These are phyloP conservation scores for Dillenia turbinata DNA, from an alignment of 164 flowering plant genomes.

Conservation along the genomic window DNA sequence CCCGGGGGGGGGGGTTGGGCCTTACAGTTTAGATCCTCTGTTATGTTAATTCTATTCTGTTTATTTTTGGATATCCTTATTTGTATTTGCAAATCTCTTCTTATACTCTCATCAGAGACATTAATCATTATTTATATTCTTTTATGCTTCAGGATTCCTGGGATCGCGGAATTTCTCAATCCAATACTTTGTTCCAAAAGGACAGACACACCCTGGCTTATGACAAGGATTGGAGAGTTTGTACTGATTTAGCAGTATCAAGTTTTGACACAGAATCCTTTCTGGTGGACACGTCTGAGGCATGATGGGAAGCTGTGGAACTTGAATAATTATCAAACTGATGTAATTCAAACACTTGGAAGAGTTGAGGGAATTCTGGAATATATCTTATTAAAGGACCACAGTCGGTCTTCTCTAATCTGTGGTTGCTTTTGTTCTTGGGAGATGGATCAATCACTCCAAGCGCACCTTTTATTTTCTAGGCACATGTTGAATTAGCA, in stretches of 20 bases:
- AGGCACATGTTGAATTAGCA: too few relatives aligned
- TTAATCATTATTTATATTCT: too few relatives aligned
- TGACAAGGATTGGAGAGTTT: slow-evolving; percentile 99
- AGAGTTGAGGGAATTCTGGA: slow-evolving; percentile 99
- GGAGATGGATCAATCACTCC: too few relatives aligned
- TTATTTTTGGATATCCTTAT: background rate
- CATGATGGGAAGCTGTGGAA: slow-evolving; percentile 99
- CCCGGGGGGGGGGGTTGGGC: background rate
- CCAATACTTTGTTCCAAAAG: slow-evolving; percentile 94
- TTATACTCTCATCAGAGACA: too few relatives aligned
- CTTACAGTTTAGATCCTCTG: background rate
- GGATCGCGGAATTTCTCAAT: slow-evolving; percentile 99
- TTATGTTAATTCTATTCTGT: too few relatives aligned
- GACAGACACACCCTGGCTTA: slow-evolving; percentile 96
- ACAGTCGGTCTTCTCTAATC: slow-evolving; percentile 50
- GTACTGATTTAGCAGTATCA: slow-evolving; percentile 99
- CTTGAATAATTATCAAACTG: slow-evolving; percentile 94
- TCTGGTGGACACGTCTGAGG: slow-evolving; percentile 99
- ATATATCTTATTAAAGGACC: slow-evolving; percentile 97
- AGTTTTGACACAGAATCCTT: slow-evolving; percentile 94
- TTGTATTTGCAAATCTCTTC: background rate
- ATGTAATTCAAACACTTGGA: slow-evolving; percentile 99
- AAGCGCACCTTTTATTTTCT: too few relatives aligned
- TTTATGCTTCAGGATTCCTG: slow-evolving; percentile 72
- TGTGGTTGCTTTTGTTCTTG: too few relatives aligned